Conservation (phyloP, 495 filamentous ascomycete genomes). For the Neurospora sp. region DNA sequence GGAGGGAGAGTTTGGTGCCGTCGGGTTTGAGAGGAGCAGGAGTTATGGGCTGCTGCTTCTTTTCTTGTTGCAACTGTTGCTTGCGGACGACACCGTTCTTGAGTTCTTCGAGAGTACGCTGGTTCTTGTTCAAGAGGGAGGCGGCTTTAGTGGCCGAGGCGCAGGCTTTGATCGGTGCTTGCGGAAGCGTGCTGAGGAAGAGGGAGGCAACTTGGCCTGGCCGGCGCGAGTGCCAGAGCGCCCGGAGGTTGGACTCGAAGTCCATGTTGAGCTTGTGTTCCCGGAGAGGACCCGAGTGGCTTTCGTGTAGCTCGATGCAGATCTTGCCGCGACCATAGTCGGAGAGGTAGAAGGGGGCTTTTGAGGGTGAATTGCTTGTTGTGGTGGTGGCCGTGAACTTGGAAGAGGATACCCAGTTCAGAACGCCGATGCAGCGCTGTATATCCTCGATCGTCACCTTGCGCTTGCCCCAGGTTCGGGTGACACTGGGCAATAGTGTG, state of each 20-base stretch:
- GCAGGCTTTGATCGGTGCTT: conserved; percentile 40
- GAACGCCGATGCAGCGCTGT: conserved; percentile 43
- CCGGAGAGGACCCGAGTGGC: conserved; percentile 34
- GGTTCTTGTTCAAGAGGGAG: conserved; percentile 42
- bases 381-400: conserved; percentile 1
- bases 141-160: conserved; percentile 33
- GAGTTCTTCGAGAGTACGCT: conserved; percentile 51
- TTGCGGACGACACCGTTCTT: conserved; percentile 40
- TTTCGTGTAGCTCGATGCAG: conserved; percentile 31
- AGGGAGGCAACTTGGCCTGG: conserved; percentile 10
- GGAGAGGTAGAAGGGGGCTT: conserved; percentile 38
- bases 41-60: not conserved
- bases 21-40: conserved; percentile 18
- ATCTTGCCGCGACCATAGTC: conserved; percentile 49
- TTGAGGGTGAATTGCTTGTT: not conserved
- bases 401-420: conserved; percentile 17
- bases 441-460: conserved; percentile 50
- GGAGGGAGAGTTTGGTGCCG: conserved; percentile 35
- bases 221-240: conserved; percentile 32
- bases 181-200: conserved; percentile 46
- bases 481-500: conserved; percentile 42
- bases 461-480: conserved; percentile 51
- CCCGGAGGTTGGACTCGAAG: conserved; percentile 41
- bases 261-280: conserved; percentile 44
- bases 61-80: conserved; percentile 23